Evolutionary conservation across 345 rosid species (phyloP).

Genomic region (Lepidium sativum): DNA sequence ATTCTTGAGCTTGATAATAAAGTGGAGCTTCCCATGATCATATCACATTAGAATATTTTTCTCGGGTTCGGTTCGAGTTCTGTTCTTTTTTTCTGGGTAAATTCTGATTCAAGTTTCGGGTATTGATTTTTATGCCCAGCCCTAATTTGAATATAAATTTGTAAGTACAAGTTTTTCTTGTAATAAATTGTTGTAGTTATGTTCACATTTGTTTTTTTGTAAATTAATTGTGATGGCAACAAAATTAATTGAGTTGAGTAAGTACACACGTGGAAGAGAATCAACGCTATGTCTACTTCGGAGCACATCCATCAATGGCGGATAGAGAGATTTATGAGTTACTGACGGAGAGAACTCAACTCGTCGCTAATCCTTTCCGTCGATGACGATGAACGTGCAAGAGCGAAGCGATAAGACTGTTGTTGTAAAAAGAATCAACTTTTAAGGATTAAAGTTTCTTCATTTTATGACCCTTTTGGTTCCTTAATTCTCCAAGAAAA

Average conservation of each 20-base stretch:
- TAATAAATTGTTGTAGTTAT: too few relatives aligned
- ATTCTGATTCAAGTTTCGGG: too few relatives aligned
- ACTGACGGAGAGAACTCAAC: neutral
- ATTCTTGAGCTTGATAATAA: too few relatives aligned
- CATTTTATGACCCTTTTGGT: neutral
- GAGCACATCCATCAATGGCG: slow-evolving; percentile 2
- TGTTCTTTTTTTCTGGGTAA: too few relatives aligned
- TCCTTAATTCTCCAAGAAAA: neutral
- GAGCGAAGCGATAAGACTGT: neutral
- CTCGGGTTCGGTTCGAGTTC: too few relatives aligned
- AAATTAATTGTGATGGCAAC: neutral
- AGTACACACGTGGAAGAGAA: slow-evolving; percentile 3
- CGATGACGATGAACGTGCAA: neutral
- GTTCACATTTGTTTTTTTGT: neutral
- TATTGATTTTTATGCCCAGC: too few relatives aligned
- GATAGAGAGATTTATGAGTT: neutral
- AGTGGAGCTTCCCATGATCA: too few relatives aligned
- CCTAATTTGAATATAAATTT: too few relatives aligned
- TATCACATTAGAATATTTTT: too few relatives aligned
- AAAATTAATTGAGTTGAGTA: neutral
- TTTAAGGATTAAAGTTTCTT: neutral
- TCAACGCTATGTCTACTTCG: neutral
- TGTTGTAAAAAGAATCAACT: neutral
- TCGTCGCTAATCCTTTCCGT: neutral
- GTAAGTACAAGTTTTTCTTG: too few relatives aligned